Evolutionary conservation across 2,329 filamentous ascomycete species (phyloP), one percentile per base, ranked within the genome.

Genomic region (Chrysoporthe deuterocubensis): DNA sequence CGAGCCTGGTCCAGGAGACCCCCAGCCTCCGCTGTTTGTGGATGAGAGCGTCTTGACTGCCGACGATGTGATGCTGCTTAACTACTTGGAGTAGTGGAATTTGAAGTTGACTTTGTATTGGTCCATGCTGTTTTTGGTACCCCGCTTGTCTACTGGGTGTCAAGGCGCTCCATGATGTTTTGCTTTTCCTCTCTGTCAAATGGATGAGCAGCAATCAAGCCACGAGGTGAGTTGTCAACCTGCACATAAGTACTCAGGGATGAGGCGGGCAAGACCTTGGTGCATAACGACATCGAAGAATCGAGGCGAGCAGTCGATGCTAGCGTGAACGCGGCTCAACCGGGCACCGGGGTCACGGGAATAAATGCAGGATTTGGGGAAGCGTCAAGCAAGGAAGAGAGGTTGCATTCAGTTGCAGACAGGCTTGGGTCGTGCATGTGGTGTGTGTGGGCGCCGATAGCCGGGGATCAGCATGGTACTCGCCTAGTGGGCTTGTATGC

Each of bases 1-100:
- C 44, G 71, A 72, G 34, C 65, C 68, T 1, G 48, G 44, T 13
- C 56, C 69, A 7, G 69, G 63, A 8, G 56, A 65, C 16, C 40
- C 69, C 11, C 43, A 63, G 2, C 59, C 70, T 21, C 54, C 66
- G 16, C 56, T 69, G n/a, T 18, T 66, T 5, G 14, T 42, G 32
- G 58, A 63, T 5, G 61, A 65, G 34, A 50, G 32, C 11, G 21
- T 11, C 8, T 11, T 67, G 40, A 34, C 62, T 9, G 32, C 48
- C 7, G 66, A 68, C 26, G 37, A 40, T 40, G 37, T 9, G 37
- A 40, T 40, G 37, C 54, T 48, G 62, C 21, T 65, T 43, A 48
- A 56, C 8, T 48, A 48, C 4, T 9, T n/a, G 40, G 40, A 60
- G 26, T 44, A 60, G 44, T 14, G 18, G 14, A 6, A 18, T 18